A percentile compares a stretch with the other conserved stretches of the same genome.
phyloP scores from a whole-genome alignment of 2,329 filamentous ascomycete genomes.

The Hortaea werneckii region DNA sequence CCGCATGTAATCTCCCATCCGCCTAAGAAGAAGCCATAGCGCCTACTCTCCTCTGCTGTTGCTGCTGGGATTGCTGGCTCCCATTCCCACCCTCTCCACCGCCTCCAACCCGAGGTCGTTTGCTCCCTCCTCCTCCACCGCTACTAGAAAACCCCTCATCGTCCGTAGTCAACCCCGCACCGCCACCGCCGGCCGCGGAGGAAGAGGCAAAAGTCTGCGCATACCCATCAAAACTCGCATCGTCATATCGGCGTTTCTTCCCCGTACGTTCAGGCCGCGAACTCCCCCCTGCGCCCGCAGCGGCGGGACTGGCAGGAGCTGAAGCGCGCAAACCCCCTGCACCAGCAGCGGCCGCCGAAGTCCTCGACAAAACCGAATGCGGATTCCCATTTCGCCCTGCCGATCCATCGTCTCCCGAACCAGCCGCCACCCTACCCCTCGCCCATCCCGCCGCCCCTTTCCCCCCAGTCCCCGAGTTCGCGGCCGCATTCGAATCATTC shows the following conservation, averaged over 20 bases:
- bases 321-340: conserved; percentile 12
- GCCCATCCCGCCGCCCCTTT: neutral
- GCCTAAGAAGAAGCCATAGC: neutral
- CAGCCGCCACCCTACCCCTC: too few species aligned
- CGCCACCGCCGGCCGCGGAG: too few species aligned
- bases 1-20: too few species aligned
- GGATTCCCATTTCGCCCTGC: neutral
- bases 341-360: conserved; percentile 8
- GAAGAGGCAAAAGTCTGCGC: conserved; percentile 46
- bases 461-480: neutral
- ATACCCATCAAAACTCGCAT: conserved; percentile 65
- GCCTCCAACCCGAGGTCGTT: too few species aligned
- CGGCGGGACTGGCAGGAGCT: conserved; percentile 25
- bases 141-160: too few species aligned
- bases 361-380: conserved; percentile 12
- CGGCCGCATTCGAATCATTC: conserved; percentile 27
- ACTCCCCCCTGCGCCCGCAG: conserved; percentile 24
- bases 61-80: conserved; percentile 11
- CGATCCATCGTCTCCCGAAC: too few species aligned
- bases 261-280: conserved; percentile 53
- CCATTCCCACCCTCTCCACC: too few species aligned
- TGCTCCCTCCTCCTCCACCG: too few species aligned
- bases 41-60: conserved; percentile 3
- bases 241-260: conserved; percentile 68
- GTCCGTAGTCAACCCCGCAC: too few species aligned